phyloP scores from a whole-genome alignment of 352 stramenopile genomes.

The Phytopythium mirpurense region DNA sequence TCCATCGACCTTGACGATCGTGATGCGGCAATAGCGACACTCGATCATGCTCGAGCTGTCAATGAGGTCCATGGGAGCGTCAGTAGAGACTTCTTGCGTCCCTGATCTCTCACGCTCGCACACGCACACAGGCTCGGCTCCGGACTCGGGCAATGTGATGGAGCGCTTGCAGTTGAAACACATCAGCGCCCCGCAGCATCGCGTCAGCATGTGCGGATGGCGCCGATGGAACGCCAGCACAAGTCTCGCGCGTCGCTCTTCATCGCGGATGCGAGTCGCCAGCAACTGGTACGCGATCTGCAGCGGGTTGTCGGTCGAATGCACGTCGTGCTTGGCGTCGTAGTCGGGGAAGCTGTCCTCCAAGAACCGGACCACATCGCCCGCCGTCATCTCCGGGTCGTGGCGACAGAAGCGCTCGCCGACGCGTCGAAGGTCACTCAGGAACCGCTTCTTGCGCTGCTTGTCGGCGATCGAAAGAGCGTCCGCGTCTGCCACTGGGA shows the following conservation, averaged over 20 bases:
- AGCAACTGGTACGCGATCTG: slow-evolving; percentile 15
- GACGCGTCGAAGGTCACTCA: slow-evolving; percentile 12
- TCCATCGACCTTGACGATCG: slow-evolving; percentile 43
- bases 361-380: slow-evolving; percentile 14
- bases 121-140: background rate
- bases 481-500: background rate
- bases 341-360: slow-evolving; percentile 8
- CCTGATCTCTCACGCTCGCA: background rate
- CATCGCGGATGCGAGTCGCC: slow-evolving; percentile 26
- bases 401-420: slow-evolving; percentile 15
- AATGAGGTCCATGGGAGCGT: background rate
- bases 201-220: slow-evolving; percentile 23
- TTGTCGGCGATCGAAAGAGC: slow-evolving; percentile 6
- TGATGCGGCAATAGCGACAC: slow-evolving; percentile 35
- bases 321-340: slow-evolving; percentile 4
- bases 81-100: background rate
- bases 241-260: slow-evolving; percentile 36
- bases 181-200: slow-evolving; percentile 22
- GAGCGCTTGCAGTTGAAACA: slow-evolving; percentile 49
- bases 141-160: background rate
- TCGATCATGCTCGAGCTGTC: slow-evolving; percentile 18
- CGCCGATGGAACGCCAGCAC: slow-evolving; percentile 27
- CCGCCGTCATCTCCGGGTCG: slow-evolving; percentile 9
- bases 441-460: slow-evolving; percentile 7
- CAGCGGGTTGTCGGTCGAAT: background rate